These are phyloP conservation scores for Phylloporus sp. DNA, from an alignment of 768 basidiomycete species.

Conservation along the genomic window DNA sequence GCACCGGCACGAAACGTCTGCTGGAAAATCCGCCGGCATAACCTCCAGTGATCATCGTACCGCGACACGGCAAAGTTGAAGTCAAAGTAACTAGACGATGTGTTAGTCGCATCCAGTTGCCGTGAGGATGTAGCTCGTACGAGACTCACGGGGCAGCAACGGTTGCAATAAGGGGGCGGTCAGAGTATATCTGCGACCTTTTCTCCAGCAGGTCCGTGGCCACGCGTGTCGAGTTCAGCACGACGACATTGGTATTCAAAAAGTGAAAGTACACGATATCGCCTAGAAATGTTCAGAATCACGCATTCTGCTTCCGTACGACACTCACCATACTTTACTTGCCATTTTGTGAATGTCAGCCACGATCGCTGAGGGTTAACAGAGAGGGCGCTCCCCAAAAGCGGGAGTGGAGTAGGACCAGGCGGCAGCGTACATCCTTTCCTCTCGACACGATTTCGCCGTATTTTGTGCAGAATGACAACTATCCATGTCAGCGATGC, in stretches of 20 bases:
- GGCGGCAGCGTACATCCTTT: conserved; percentile 16
- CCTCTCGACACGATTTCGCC: conserved; percentile 7
- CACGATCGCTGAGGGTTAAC: conserved; percentile 11
- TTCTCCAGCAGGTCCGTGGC: conserved; percentile 44
- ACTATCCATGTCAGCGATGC: background rate
- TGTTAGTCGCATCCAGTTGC: no score
- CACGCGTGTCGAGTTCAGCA: conserved; percentile 41
- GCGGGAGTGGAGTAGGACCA: conserved; percentile 17
- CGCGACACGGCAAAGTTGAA: conserved; percentile 33
- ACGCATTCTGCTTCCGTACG: background rate
- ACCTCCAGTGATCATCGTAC: conserved; percentile 38
- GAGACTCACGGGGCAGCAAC: background rate
- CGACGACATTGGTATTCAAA: conserved; percentile 41
- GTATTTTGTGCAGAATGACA: background rate
- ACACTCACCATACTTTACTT: conserved; percentile 13
- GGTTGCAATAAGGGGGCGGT: conserved; percentile 37
- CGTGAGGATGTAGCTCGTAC: no score
- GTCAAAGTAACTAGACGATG: no score
- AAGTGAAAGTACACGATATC: conserved; percentile 45
- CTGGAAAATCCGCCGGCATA: conserved; percentile 31
- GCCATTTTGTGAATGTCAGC: conserved; percentile 16
- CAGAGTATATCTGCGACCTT: conserved; percentile 44
- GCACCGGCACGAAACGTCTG: conserved; percentile 31
- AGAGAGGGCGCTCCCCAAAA: conserved; percentile 18
- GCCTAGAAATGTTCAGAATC: conserved; percentile 25